Evolutionary conservation across 352 stramenopile genomes (phyloP).

Genomic region (Plasmopara viticola): DNA sequence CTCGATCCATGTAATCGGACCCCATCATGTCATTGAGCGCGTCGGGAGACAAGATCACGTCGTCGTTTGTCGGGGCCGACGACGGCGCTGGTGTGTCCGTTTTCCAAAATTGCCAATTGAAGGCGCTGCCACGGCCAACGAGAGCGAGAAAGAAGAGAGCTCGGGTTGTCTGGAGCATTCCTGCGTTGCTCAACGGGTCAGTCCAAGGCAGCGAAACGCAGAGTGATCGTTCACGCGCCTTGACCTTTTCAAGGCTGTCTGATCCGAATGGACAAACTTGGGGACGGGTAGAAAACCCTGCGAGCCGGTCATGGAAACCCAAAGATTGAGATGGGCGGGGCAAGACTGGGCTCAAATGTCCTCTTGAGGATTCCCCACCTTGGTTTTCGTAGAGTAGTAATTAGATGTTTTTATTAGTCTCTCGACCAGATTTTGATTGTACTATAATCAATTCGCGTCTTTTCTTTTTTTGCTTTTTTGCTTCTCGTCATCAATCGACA

Average conservation of each 20-base stretch:
- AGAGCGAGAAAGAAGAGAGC: slow-evolving; percentile 7
- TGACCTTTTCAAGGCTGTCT: slow-evolving; percentile 5
- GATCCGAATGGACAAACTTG: slow-evolving; percentile 9
- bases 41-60: slow-evolving; percentile 20
- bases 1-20: slow-evolving; percentile 22
- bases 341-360: background rate
- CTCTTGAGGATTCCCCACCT: background rate
- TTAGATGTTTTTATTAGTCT: too few relatives aligned
- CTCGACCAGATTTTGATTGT: too few relatives aligned
- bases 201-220: slow-evolving; percentile 20
- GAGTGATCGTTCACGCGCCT: slow-evolving; percentile 16
- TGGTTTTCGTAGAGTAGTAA: too few relatives aligned
- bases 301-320: slow-evolving; percentile 14
- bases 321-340: background rate
- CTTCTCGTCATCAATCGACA: too few relatives aligned
- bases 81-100: slow-evolving; percentile 16
- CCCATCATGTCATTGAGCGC: slow-evolving; percentile 19
- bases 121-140: slow-evolving; percentile 15
- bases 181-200: slow-evolving; percentile 7
- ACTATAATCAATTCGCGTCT: too few relatives aligned
- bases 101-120: slow-evolving; percentile 31
- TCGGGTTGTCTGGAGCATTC: slow-evolving; percentile 2
- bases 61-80: background rate
- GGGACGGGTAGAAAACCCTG: slow-evolving; percentile 13
- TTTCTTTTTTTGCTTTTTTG: too few relatives aligned